These are phyloP conservation scores for Quillaja saponaria DNA, from an alignment of 306 rosid genomes.

Conservation along the genomic window DNA sequence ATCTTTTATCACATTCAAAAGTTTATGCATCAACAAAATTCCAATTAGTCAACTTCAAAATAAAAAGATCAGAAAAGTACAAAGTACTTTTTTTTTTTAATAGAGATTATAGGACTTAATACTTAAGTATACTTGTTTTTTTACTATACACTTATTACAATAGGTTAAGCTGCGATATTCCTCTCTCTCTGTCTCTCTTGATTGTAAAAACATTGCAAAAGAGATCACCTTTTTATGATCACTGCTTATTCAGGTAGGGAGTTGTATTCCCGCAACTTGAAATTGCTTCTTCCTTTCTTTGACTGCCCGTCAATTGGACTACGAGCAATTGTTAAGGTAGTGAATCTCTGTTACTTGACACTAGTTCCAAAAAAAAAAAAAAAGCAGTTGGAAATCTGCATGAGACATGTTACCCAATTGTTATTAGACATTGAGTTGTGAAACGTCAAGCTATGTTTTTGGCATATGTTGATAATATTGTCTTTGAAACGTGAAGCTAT, in stretches of 20 bases:
- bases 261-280: constrained; percentile 82
- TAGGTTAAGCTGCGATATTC: too few species aligned
- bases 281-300: constrained; percentile 93
- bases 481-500: too few species aligned
- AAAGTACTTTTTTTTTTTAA: too few species aligned
- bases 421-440: neutral
- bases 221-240: too few species aligned
- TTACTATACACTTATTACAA: too few species aligned
- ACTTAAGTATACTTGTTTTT: too few species aligned
- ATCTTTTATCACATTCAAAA: neutral
- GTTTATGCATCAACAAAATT: neutral
- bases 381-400: constrained; percentile 2
- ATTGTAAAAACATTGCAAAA: too few species aligned
- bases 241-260: constrained; percentile 91
- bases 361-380: constrained; percentile 15
- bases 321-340: constrained; percentile 73
- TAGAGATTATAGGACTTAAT: too few species aligned
- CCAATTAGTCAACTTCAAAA: too few species aligned
- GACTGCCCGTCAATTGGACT: constrained; percentile 68
- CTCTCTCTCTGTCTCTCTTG: neutral
- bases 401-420: neutral
- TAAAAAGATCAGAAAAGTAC: too few species aligned
- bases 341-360: constrained; percentile 21
- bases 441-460: neutral
- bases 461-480: neutral